Evolutionary conservation across 2,329 filamentous ascomycete species (phyloP), one percentile per base, ranked within the genome.

Genomic region (Hypoxylon rubiginosum): DNA sequence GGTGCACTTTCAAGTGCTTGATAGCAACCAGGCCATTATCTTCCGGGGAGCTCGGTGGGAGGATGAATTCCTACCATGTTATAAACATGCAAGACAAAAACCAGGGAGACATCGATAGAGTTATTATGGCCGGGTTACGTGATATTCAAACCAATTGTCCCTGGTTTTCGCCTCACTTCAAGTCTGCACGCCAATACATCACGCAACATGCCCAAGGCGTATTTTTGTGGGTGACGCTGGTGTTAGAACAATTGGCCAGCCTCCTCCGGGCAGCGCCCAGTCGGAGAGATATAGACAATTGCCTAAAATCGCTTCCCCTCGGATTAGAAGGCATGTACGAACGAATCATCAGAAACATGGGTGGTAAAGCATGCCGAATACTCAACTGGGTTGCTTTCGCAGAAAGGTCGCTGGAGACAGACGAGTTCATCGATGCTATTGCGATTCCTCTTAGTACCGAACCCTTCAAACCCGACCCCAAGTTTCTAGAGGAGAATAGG

Each of bases 351-450:
- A 4, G 21, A 8, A 45, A 21, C 15, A 8, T 45, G 7, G 41
- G 7, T 17, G 41, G 17, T 19, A 45, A 45, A 45, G 41, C 41
- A n/a, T 15, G n/a, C 15, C 41, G 17, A 19, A 45, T 45, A 15
- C n/a, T 45, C 41, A 45, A 8, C n/a, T 45, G 41, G 41, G 41
- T 45, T 8, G 17, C 41, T 45, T 45, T 45, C 41, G 41, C 41
- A 3, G 41, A 45, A 17, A n/a, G n/a, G 21, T 15, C 41, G 7
- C n/a, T 45, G 7, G 9, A 9, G 4, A 30, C 28, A 9, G 9
- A 30, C 4, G 28, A 30, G 28, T 30, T 30, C 9, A 30, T 30
- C 28, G 28, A 30, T 30, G 28, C 28, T 30, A 30, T 30, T 9
- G 28, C 28, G 9, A 30, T 30, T 30, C 28, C 28, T 30, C 28